phyloP scores from a whole-genome alignment of 495 filamentous ascomycete species.

The Aspergillus olivimuriae region DNA sequence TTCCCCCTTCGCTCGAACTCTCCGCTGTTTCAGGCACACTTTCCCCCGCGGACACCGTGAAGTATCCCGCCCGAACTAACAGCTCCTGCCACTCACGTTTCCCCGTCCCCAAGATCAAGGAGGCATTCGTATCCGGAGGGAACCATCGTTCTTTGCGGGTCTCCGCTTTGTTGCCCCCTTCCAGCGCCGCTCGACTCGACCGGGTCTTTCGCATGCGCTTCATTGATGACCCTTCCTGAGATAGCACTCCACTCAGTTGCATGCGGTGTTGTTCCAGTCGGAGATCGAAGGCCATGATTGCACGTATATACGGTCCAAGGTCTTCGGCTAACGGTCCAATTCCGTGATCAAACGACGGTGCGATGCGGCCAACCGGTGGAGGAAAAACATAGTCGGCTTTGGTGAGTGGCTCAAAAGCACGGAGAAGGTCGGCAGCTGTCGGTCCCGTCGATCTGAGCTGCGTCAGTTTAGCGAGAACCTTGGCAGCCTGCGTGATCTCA shows the following conservation, averaged over 20 bases:
- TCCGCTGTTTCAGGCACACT: constrained; percentile 5
- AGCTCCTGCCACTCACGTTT: constrained; percentile 56
- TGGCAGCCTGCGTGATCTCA: constrained; percentile 18
- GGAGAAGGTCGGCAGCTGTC: constrained; percentile 16
- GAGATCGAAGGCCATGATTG: constrained; percentile 70
- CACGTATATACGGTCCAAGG: constrained; percentile 75
- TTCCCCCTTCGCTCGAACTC: constrained; percentile 11
- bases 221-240: constrained; percentile 40
- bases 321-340: constrained; percentile 60
- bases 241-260: constrained; percentile 55
- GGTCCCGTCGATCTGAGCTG: constrained; percentile 11
- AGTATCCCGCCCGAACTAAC: constrained; percentile 30
- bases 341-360: constrained; percentile 68
- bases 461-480: constrained; percentile 19
- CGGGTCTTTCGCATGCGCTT: constrained; percentile 72
- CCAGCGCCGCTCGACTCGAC: constrained; percentile 73
- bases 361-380: constrained; percentile 22
- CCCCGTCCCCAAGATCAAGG: constrained; percentile 59
- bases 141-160: constrained; percentile 79
- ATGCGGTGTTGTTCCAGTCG: constrained; percentile 60
- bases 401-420: constrained; percentile 32
- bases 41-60: constrained; percentile 9
- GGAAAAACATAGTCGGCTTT: constrained; percentile 23
- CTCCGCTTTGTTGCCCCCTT: constrained; percentile 67
- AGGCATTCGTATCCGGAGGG: constrained; percentile 54